Conservation (phyloP, 2,329 filamentous ascomycete genomes). For the Aspergillus brunneoviolaceus region DNA sequence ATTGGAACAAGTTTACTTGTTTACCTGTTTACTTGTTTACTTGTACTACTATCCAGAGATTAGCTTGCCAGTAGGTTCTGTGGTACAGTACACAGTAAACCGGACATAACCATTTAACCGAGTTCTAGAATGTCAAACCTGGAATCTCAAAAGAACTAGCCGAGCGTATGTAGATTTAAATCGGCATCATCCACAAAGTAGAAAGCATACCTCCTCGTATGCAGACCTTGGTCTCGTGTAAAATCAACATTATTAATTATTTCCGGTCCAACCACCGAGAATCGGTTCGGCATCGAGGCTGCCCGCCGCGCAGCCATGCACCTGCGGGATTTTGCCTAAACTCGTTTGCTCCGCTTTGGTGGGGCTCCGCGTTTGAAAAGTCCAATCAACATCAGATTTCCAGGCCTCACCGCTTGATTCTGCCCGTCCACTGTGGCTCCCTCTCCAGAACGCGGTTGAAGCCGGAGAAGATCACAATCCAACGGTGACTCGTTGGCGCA, state of each 20-base stretch:
- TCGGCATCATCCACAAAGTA: no score
- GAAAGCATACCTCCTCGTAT: no score
- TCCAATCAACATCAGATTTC: neutral
- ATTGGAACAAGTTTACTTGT: neutral
- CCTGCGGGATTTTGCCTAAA: constrained; percentile 12
- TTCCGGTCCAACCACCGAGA: neutral
- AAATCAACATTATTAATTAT: no score
- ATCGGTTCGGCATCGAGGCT: neutral
- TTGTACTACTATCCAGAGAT: neutral
- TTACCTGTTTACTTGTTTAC: neutral
- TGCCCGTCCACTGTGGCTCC: constrained; percentile 11
- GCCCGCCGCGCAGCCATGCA: no score
- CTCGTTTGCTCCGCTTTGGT: neutral
- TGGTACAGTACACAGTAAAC: neutral
- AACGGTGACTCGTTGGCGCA: neutral
- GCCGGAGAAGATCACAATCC: neutral
- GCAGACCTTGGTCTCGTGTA: no score
- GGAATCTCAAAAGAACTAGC: no score
- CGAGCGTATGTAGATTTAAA: no score
- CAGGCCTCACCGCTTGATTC: constrained; percentile 7
- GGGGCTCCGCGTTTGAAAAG: neutral
- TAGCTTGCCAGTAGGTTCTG: neutral
- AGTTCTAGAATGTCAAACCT: neutral
- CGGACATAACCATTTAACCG: neutral
- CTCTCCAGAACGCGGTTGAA: constrained; percentile 3